Evolutionary conservation across 78 protist genomes (phyloP), one percentile per base, ranked within the genome.

Genomic region (Dictyostelium brefeldianum): DNA sequence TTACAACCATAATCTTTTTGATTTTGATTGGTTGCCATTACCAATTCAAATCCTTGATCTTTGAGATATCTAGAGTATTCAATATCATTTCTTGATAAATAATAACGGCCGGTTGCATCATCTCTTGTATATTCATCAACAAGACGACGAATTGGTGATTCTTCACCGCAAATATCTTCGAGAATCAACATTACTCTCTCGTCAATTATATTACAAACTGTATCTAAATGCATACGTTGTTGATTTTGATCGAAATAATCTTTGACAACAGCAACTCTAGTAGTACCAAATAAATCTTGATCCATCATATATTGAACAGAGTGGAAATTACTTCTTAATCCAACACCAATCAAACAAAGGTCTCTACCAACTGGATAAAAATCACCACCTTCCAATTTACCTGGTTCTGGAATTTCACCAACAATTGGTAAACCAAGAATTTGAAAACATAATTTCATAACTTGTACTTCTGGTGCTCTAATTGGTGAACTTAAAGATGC

Each of bases 141-240:
- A 15, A 87, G 47, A 22, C 99, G 64, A 11, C 93, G 46, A 20
- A 51, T 85, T 12, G 89, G 77, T 78, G 95, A 73, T 12, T 81
- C 54, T 15, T 81, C 89, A 5, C 97, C 98, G 17, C 96, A 78
- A 69, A 92, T 77, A 48, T 53, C 78, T 29, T 98, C 97, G 15
- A 96, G 29, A 41, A 97, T 83, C 15, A 85, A 56, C 89, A 67
- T 78, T 1, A 64, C 73, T 20, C 75, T 18, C 31, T 92, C 96
- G 50, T 81, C 67, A 59, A 94, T 85, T 14, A 97, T 96, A 71
- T 96, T 96, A 31, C 81, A 96, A 54, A 94, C 85, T 14, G 97
- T 94, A 71, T 98, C 99, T 10, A 98, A 71, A 91, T 98, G 99
- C 99, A 98, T 98, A 10, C 98, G 79, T 41, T 97, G 96, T 83